Evolutionary conservation across 768 basidiomycete species (phyloP).

Genomic region (Amanita brunnescens): DNA sequence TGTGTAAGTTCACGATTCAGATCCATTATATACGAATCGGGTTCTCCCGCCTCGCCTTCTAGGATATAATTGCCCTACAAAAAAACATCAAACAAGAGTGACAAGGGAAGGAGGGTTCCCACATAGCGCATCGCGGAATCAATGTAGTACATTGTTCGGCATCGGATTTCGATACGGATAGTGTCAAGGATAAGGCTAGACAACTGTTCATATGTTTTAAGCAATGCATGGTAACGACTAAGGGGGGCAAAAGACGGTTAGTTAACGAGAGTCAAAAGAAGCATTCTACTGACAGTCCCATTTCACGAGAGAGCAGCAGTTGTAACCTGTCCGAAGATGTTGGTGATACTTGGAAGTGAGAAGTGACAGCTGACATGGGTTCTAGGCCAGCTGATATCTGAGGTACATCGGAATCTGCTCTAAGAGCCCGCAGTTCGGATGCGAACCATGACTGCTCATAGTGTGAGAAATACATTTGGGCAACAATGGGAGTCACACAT

Average conservation of each 20-base stretch:
- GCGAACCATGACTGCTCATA: conserved; percentile 74
- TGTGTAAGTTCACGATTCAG: conserved; percentile 73
- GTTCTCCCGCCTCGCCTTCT: conserved; percentile 80
- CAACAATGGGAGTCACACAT: conserved; percentile 21
- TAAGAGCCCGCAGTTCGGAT: conserved; percentile 58
- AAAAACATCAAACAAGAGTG: conserved; percentile 11
- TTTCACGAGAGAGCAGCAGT: conserved; percentile 79
- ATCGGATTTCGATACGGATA: conserved; percentile 81
- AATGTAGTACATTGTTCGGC: conserved; percentile 74
- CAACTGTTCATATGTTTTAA: conserved; percentile 86
- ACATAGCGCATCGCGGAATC: conserved; percentile 74
- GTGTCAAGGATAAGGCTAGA: conserved; percentile 82
- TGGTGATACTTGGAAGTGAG: conserved; percentile 34
- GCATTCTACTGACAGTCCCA: conserved; percentile 63
- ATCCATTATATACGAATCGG: conserved; percentile 83
- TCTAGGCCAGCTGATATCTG: conserved; percentile 46
- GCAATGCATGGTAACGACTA: conserved; percentile 86
- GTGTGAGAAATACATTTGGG: conserved; percentile 1
- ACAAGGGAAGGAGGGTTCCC: conserved; percentile 13
- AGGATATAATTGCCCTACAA: conserved; percentile 76
- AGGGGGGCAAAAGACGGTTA: not conserved
- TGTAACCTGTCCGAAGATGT: conserved; percentile 35
- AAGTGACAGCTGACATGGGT: conserved; percentile 36
- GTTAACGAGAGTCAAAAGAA: not conserved
- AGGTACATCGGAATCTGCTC: conserved; percentile 52